A percentile compares a stretch with the other conserved stretches of the same genome.
phyloP scores from a whole-genome alignment of 225 moss, liverwort and hornwort species.

The Straminergon stramineum region DNA sequence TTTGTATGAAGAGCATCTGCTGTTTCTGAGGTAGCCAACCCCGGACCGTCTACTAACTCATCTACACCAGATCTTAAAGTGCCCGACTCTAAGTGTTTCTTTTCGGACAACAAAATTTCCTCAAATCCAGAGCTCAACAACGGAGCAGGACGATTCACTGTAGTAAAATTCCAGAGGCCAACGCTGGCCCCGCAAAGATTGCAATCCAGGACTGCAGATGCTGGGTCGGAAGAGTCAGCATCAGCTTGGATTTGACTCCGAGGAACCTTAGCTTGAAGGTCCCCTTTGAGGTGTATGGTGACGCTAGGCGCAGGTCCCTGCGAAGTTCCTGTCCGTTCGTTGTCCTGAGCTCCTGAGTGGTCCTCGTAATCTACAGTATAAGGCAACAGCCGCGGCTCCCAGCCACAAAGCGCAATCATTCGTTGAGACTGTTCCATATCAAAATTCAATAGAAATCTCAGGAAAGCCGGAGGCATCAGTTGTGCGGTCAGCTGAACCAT shows the following conservation, averaged over 20 bases:
- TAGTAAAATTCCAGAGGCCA: constrained; percentile 79
- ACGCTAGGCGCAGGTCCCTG: constrained; percentile 67
- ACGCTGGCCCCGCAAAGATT: constrained; percentile 90
- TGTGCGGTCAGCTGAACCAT: background rate
- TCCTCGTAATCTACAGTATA: constrained; percentile 78
- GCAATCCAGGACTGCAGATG: constrained; percentile 85
- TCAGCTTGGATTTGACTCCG: constrained; percentile 12
- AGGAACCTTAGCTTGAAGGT: constrained; percentile 16
- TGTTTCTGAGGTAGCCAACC: constrained; percentile 10
- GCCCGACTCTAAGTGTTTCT: constrained; percentile 14
- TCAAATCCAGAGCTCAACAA: constrained; percentile 24
- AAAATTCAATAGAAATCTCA: background rate
- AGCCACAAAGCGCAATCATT: constrained; percentile 84
- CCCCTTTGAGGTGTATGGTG: constrained; percentile 31
- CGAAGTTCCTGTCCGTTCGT: constrained; percentile 33
- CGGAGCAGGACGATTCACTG: constrained; percentile 59
- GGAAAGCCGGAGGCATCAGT: background rate
- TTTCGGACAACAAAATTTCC: constrained; percentile 29
- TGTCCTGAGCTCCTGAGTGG: constrained; percentile 26
- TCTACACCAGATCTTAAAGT: constrained; percentile 31
- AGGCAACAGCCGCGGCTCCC: constrained; percentile 84
- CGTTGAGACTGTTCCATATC: constrained; percentile 59
- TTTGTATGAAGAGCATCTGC: constrained; percentile 15
- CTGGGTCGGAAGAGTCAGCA: constrained; percentile 53
- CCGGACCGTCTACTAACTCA: constrained; percentile 26